These are phyloP conservation scores for Grosmannia clavigera DNA, from an alignment of 2,329 filamentous ascomycete species.

Conservation along the genomic window DNA sequence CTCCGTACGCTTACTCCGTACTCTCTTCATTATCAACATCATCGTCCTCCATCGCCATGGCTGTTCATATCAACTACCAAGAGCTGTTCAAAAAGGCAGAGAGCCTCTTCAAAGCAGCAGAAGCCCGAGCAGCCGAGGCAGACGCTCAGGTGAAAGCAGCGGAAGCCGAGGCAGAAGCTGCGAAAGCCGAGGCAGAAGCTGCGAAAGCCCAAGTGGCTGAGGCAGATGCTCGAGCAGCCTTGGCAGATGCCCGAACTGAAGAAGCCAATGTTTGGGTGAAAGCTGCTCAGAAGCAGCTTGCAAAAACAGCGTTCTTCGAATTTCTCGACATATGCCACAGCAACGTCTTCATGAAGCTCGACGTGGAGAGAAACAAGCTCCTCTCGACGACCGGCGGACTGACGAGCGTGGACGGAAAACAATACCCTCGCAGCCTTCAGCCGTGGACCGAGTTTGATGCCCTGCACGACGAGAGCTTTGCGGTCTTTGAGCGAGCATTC, in stretches of 20 bases:
- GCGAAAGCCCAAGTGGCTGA: no score
- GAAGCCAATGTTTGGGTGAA: background rate
- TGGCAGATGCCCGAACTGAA: no score
- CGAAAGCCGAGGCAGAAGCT: no score
- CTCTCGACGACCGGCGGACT: background rate
- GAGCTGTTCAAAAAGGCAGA: background rate
- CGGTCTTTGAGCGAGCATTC: background rate
- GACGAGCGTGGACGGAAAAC: conserved; percentile 4
- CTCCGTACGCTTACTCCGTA: no score
- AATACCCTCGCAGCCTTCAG: conserved; percentile 2
- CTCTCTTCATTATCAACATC: no score
- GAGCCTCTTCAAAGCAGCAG: background rate
- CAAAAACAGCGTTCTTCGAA: background rate
- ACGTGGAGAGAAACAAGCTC: background rate
- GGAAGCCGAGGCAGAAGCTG: no score
- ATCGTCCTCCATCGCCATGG: background rate
- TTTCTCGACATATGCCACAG: conserved; percentile 2
- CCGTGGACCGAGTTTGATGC: conserved; percentile 1
- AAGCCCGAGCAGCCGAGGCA: background rate
- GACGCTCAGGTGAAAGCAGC: no score
- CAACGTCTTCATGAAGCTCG: background rate
- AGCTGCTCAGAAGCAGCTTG: background rate
- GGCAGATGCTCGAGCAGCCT: no score
- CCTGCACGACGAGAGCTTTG: background rate
- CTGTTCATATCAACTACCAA: background rate